These are phyloP conservation scores for Ascochyta rabiei DNA, from an alignment of 2,329 filamentous ascomycete species.

Conservation along the genomic window DNA sequence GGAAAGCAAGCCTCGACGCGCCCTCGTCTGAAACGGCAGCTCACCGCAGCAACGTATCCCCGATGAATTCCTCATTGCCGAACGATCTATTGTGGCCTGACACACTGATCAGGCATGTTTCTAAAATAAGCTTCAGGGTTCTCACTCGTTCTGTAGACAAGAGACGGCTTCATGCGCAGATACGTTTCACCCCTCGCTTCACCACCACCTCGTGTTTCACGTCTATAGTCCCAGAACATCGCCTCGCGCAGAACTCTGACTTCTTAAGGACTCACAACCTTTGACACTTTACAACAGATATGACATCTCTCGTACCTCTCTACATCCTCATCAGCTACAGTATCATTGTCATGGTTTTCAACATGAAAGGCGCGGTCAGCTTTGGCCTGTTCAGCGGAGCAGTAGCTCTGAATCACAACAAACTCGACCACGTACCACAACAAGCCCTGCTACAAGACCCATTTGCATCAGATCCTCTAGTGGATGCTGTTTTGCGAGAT, in stretches of 20 bases:
- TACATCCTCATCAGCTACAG: constrained; percentile 13
- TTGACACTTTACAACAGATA: constrained; percentile 2
- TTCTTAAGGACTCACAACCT: neutral
- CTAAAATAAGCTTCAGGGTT: constrained; percentile 9
- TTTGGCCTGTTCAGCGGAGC: constrained; percentile 32
- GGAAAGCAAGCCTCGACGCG: too few species aligned
- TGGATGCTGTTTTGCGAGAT: constrained; percentile 16
- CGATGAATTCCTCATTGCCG: neutral
- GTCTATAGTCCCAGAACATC: neutral
- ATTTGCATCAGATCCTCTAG: constrained; percentile 32
- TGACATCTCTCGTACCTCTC: constrained; percentile 15
- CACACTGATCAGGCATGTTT: constrained; percentile 16
- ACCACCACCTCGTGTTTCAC: constrained; percentile 32
- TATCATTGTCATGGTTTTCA: constrained; percentile 12
- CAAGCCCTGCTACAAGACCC: constrained; percentile 28
- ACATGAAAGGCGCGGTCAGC: constrained; percentile 31
- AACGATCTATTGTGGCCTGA: constrained; percentile 1
- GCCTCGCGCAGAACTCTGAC: neutral
- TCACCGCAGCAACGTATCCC: neutral
- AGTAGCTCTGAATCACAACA: constrained; percentile 27
- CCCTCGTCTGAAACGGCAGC: neutral
- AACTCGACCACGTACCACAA: constrained; percentile 28
- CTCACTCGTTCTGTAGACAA: constrained; percentile 2
- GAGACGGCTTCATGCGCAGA: constrained; percentile 17
- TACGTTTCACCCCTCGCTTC: constrained; percentile 33